A percentile compares a stretch with the other conserved stretches of the same genome.
These are phyloP conservation scores for Lasiodiplodia citricola DNA, from an alignment of 2,329 filamentous ascomycete species.

Conservation along the genomic window DNA sequence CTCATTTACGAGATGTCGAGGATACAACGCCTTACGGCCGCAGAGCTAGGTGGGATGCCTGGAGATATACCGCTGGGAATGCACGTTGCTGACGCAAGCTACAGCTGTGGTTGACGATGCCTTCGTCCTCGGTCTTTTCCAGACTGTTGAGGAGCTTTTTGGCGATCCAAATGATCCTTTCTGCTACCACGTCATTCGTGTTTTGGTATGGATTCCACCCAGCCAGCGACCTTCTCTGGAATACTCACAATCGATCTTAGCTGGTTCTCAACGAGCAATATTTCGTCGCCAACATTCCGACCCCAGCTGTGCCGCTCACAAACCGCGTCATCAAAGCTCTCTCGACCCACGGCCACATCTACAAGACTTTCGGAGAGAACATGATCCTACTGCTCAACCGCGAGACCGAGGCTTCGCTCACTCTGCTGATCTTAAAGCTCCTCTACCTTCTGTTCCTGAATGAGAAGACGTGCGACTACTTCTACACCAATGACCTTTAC, in stretches of 20 bases:
- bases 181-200: conserved; percentile 92
- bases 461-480: conserved; percentile 91
- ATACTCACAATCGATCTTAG: conserved; percentile 51
- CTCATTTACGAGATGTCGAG: conserved; percentile 96
- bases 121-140: conserved; percentile 83
- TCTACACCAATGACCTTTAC: conserved; percentile 95
- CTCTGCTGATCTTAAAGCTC: conserved; percentile 94
- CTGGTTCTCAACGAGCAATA: conserved; percentile 98
- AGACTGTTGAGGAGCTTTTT: conserved; percentile 84
- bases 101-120: conserved; percentile 67
- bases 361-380: conserved; percentile 96
- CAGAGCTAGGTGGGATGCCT: conserved; percentile 71
- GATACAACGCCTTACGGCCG: conserved; percentile 77
- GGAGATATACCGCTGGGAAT: too few species aligned
- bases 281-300: conserved; percentile 73
- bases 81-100: conserved; percentile 27
- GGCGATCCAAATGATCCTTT: conserved; percentile 91
- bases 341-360: conserved; percentile 77
- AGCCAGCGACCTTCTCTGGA: background rate
- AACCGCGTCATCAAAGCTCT: conserved; percentile 94
- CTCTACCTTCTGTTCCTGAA: conserved; percentile 96
- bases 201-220: conserved; percentile 67
- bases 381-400: conserved; percentile 94
- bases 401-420: conserved; percentile 89
- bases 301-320: conserved; percentile 64